Percentiles rank a stretch among this genome's conserved stretches.
These are phyloP conservation scores for Zelonia costaricensis DNA, from an alignment of 208 protist species.

Conservation along the genomic window DNA sequence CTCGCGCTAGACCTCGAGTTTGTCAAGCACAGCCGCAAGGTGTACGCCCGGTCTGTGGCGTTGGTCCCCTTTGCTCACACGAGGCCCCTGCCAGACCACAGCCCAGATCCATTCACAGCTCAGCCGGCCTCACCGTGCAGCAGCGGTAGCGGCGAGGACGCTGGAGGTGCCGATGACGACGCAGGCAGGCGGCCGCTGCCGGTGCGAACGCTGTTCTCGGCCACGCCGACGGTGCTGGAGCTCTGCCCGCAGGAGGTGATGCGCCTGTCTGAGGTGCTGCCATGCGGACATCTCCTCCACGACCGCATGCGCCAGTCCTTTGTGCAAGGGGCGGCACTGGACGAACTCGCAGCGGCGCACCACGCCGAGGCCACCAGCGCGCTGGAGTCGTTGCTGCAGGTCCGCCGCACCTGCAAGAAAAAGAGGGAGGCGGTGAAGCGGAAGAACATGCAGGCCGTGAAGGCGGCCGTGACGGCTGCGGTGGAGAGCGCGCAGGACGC, in stretches of 20 bases:
- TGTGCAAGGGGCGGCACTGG: slow-evolving; percentile 31
- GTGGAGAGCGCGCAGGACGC: neutral
- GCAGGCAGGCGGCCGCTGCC: neutral
- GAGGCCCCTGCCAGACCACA: neutral
- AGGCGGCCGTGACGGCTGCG: too few relatives aligned
- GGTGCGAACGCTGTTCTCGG: slow-evolving; percentile 16
- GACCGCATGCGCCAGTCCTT: slow-evolving; percentile 26
- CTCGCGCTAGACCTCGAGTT: slow-evolving; percentile 79
- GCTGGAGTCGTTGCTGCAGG: slow-evolving; percentile 4
- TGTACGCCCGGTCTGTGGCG: slow-evolving; percentile 49
- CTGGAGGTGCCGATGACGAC: neutral
- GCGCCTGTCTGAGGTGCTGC: slow-evolving; percentile 55
- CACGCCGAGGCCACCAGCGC: slow-evolving; percentile 4
- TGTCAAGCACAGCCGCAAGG: slow-evolving; percentile 49
- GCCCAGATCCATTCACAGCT: too few relatives aligned
- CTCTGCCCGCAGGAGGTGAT: slow-evolving; percentile 43
- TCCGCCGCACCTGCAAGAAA: slow-evolving; percentile 9
- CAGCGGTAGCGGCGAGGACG: neutral
- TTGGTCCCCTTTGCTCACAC: slow-evolving; percentile 59
- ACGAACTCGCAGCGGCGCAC: slow-evolving; percentile 21
- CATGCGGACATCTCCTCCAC: slow-evolving; percentile 58
- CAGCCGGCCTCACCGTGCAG: neutral
- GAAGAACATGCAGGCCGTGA: too few relatives aligned
- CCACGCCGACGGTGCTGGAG: slow-evolving; percentile 33
- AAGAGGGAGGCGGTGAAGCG: too few relatives aligned